Percentiles rank a stretch among this genome's conserved stretches.
phyloP scores from a whole-genome alignment of 805 yeast genomes.

The Yamadazyma kitorensis region DNA sequence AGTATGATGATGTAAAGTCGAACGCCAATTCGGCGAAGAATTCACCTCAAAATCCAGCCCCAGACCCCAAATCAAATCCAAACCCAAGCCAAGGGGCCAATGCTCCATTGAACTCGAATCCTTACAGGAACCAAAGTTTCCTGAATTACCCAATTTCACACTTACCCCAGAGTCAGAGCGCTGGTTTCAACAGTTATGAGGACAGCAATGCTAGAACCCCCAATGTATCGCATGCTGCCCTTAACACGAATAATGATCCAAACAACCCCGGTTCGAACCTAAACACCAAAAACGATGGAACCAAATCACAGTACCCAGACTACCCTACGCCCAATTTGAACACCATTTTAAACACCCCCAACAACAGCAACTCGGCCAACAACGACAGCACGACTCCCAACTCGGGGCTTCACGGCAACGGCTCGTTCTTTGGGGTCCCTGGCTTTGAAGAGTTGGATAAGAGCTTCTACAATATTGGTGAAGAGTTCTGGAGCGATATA shows the following conservation, averaged over 20 bases:
- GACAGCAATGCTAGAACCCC: too few relatives aligned
- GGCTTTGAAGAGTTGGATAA: conserved; percentile 32
- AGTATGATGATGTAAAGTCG: neutral
- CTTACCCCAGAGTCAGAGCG: too few relatives aligned
- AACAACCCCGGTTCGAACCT: too few relatives aligned
- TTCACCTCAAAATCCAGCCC: neutral
- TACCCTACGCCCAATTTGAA: neutral
- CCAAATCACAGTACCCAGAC: neutral
- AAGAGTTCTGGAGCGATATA: conserved; percentile 70
- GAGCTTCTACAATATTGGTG: conserved; percentile 56
- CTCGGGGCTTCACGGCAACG: neutral
- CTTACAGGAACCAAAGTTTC: too few relatives aligned
- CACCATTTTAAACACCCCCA: neutral
- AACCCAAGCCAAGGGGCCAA: too few relatives aligned
- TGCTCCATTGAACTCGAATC: too few relatives aligned
- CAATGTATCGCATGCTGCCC: too few relatives aligned
- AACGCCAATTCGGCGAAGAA: neutral
- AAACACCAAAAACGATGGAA: neutral
- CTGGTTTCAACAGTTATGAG: too few relatives aligned
- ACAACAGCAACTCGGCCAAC: neutral
- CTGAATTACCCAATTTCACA: too few relatives aligned
- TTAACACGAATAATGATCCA: too few relatives aligned
- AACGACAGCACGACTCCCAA: neutral
- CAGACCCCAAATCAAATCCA: neutral
- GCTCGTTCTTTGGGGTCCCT: conserved; percentile 6